These are phyloP conservation scores for Pseudocercospora macadamiae DNA, from an alignment of 2,329 filamentous ascomycete genomes.

Conservation along the genomic window DNA sequence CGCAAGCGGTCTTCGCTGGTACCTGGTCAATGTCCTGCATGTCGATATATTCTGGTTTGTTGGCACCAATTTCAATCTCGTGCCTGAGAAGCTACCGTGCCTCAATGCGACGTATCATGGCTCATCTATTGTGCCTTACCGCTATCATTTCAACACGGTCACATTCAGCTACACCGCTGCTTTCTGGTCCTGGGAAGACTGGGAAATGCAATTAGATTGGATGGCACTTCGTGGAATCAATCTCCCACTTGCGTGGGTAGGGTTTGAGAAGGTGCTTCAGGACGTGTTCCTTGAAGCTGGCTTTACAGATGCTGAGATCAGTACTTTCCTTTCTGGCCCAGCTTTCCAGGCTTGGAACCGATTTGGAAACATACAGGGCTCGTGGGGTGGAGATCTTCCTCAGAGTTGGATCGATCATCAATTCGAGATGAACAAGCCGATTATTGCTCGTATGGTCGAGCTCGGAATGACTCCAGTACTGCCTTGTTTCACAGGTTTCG, in stretches of 20 bases:
- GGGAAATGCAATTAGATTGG: constrained; percentile 58
- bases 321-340: constrained; percentile 53
- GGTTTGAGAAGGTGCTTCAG: constrained; percentile 55
- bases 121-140: constrained; percentile 49
- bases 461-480: constrained; percentile 58
- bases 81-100: constrained; percentile 36
- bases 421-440: constrained; percentile 54
- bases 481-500: constrained; percentile 56
- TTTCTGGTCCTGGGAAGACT: constrained; percentile 59
- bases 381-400: constrained; percentile 52
- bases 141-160: constrained; percentile 59
- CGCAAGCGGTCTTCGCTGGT: constrained; percentile 43
- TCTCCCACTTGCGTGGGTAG: constrained; percentile 56
- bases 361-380: constrained; percentile 58
- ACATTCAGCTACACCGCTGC: constrained; percentile 57
- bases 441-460: constrained; percentile 54
- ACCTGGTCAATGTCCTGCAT: constrained; percentile 47
- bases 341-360: constrained; percentile 59
- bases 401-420: constrained; percentile 52
- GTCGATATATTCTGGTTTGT: constrained; percentile 55
- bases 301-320: constrained; percentile 49
- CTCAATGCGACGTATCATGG: constrained; percentile 42
- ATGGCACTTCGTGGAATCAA: constrained; percentile 57
- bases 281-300: constrained; percentile 53
- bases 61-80: constrained; percentile 45